phyloP scores from a whole-genome alignment of 1,139 yeast species.

The Lodderomyces jiufengensis region DNA sequence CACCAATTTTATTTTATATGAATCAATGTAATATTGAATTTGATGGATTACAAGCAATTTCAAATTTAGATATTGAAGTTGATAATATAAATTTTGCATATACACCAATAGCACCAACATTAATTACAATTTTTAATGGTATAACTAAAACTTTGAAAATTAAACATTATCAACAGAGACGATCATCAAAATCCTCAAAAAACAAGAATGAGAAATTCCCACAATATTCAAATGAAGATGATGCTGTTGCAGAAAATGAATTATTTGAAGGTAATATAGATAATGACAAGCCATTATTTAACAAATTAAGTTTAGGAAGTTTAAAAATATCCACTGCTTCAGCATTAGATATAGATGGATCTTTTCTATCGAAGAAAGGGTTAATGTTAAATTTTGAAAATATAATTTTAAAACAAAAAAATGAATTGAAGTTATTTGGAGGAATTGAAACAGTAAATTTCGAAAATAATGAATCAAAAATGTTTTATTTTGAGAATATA shows the following conservation, averaged over 20 bases:
- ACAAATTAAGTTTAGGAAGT: conserved; percentile 29
- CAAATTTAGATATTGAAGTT: conserved; percentile 45
- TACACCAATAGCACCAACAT: conserved; percentile 35
- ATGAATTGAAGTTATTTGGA: conserved; percentile 43
- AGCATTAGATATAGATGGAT: conserved; percentile 37
- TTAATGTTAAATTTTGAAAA: conserved; percentile 27
- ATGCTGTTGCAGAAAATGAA: conserved; percentile 13
- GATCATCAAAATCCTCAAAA: conserved; percentile 9
- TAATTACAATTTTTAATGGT: conserved; percentile 28
- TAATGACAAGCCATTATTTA: conserved; percentile 22
- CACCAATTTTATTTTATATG: conserved; percentile 27
- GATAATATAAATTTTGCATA: conserved; percentile 44
- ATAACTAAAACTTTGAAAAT: conserved; percentile 31
- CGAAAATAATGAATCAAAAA: conserved; percentile 14
- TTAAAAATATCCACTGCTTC: conserved; percentile 44
- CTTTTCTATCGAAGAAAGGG: conserved; percentile 29
- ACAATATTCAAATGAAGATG: conserved; percentile 25
- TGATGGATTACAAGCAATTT: conserved; percentile 48
- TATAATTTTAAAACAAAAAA: conserved; percentile 41
- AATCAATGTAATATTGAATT: conserved; percentile 41
- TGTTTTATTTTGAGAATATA: conserved; percentile 21
- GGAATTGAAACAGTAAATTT: conserved; percentile 34
- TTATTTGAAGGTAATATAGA: conserved; percentile 8
- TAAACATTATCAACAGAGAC: conserved; percentile 29
- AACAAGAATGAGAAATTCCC: conserved; percentile 21